Base-by-base conservation (phyloP, 208 protist genomes). In the Acanthamoeba quina region DNA sequence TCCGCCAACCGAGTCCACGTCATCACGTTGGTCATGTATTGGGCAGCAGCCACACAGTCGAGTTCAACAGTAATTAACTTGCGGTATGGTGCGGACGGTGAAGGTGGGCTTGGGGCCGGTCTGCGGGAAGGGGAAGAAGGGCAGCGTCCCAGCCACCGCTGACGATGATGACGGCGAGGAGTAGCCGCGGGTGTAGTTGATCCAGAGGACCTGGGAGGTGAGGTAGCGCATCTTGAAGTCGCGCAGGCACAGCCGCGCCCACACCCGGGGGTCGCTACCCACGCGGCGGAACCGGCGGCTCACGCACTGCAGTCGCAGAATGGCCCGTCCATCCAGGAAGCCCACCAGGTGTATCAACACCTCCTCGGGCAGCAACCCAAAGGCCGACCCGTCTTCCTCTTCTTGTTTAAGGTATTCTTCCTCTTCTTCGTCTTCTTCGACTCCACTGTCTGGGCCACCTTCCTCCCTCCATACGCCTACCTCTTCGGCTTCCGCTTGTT, bases 191-290 rank as follows among this genome's bases (percentile, higher is more conserved):
- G 76, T 85, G 76, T 58, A 85, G 49, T 85, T 52, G 76, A 85
- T 85, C 76, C 76, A 85, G 47, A 85, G 76, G 37, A 41, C 76
- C n/a, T 58, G 76, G 31, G 76, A 85, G 26, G 76, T 60, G 76
- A 85, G 76, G 76, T 85, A 85, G 47, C 76, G 37, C 76, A 85
- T 85, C 47, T 85, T 85, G 76, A 85, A 85, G n/a, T 85, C 76
- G 21, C 76, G 76, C 24, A 60, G 13, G n/a, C 76, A 85, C 47
- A 85, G 47, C 7, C 49, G 76, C 21, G 76, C 49, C 76, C 76
- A 85, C 29, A 85, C 49, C 24, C 76, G 76, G 2, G 54, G 41
- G 13, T 85, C 76, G 44, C 41, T 15, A 2, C 47, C 76, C 76
- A 85, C 76, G 17, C 76, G 37, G 24, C 76, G 37, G 44, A 85